Conservation (phyloP, 2,329 filamentous ascomycete genomes). For the Paracorniculantispora psalliotae region DNA sequence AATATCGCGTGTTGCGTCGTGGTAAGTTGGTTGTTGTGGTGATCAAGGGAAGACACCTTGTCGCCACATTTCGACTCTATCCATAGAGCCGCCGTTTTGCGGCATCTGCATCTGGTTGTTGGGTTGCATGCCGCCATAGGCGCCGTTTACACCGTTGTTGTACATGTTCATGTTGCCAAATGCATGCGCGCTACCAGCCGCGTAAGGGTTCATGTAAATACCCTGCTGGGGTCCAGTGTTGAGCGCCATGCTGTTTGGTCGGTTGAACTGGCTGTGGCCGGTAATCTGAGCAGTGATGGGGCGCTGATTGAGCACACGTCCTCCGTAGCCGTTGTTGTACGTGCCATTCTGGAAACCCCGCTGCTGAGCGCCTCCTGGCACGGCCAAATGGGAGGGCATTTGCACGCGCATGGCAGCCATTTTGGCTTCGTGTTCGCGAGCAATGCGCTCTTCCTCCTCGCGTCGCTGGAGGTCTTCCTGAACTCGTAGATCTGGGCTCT, state of each 20-base stretch:
- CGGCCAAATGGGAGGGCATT: slow-evolving; percentile 40
- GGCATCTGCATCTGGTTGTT: slow-evolving; percentile 21
- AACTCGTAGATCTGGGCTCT: slow-evolving; percentile 36
- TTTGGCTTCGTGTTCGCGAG: slow-evolving; percentile 41
- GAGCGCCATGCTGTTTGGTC: slow-evolving; percentile 19
- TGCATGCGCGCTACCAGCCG: neutral
- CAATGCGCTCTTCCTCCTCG: slow-evolving; percentile 36
- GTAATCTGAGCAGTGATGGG: slow-evolving; percentile 19
- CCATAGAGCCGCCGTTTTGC: slow-evolving; percentile 23
- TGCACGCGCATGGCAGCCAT: slow-evolving; percentile 44
- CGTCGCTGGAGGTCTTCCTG: slow-evolving; percentile 37
- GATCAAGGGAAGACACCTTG: slow-evolving; percentile 34
- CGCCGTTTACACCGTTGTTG: slow-evolving; percentile 14
- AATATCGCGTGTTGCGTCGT: neutral
- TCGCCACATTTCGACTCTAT: slow-evolving; percentile 39
- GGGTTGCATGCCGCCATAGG: slow-evolving; percentile 19
- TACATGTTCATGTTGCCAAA: slow-evolving; percentile 6
- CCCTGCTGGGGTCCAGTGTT: neutral
- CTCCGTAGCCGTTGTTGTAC: slow-evolving; percentile 51
- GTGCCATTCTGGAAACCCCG: slow-evolving; percentile 47
- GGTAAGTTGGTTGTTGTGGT: neutral
- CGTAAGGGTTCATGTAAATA: slow-evolving; percentile 13
- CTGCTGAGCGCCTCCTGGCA: slow-evolving; percentile 27
- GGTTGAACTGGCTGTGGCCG: slow-evolving; percentile 19
- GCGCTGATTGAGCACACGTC: slow-evolving; percentile 27